phyloP scores from a whole-genome alignment of 2,329 filamentous ascomycete genomes.

The Onygenales sp. region DNA sequence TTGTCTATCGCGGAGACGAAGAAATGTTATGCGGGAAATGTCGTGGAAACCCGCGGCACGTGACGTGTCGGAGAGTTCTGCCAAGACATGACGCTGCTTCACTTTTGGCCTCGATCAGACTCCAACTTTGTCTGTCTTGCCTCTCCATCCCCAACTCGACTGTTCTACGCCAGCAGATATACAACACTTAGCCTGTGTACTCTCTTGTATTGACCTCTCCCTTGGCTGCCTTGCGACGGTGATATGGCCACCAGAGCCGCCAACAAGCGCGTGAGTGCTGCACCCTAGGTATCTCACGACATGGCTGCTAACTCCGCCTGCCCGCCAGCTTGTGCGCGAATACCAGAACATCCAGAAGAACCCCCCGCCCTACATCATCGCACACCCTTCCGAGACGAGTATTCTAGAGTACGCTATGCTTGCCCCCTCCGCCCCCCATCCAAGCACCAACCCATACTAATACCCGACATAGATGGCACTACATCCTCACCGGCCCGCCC shows the following conservation, averaged over 20 bases:
- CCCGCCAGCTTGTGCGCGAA: slow-evolving; percentile 48
- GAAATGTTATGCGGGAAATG: no score
- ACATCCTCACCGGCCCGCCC: slow-evolving; percentile 88
- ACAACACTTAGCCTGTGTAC: background rate
- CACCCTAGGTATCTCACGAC: slow-evolving; percentile 6
- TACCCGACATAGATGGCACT: slow-evolving; percentile 61
- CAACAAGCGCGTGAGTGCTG: slow-evolving; percentile 54
- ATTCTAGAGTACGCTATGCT: slow-evolving; percentile 63
- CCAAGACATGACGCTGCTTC: no score
- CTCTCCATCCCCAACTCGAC: no score
- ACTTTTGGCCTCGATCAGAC: no score
- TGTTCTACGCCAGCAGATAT: background rate
- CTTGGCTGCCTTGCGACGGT: background rate
- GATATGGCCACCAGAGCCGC: slow-evolving; percentile 64
- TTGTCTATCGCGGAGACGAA: background rate
- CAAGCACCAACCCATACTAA: slow-evolving; percentile 9
- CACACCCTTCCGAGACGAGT: slow-evolving; percentile 82
- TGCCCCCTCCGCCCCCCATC: slow-evolving; percentile 8
- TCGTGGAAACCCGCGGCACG: no score
- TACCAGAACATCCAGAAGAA: slow-evolving; percentile 60
- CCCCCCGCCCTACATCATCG: slow-evolving; percentile 78
- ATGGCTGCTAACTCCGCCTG: slow-evolving; percentile 2
- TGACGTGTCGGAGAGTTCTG: no score
- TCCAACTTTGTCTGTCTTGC: no score
- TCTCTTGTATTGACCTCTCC: background rate